Evolutionary conservation across 169 alveolate genomes (phyloP).

Genomic region (Cryptosporidium ryanae): DNA sequence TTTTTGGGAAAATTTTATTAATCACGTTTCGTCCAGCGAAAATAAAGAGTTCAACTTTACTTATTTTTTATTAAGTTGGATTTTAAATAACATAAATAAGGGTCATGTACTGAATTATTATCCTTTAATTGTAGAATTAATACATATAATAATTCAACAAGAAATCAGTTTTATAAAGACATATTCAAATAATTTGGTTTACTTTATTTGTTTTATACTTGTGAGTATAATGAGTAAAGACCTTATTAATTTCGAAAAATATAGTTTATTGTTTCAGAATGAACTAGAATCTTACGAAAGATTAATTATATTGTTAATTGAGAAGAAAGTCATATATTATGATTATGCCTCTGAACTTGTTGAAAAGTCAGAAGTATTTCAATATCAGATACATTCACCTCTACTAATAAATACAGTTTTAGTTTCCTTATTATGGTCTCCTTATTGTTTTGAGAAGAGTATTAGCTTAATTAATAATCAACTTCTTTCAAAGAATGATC

Average conservation of each 20-base stretch:
- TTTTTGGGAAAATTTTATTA: constrained; percentile 52
- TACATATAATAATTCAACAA: not conserved
- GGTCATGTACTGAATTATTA: constrained; percentile 16
- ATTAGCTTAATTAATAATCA: constrained; percentile 3
- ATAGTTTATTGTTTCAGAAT: not conserved
- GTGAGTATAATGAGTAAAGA: constrained; percentile 23
- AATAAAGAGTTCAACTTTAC: constrained; percentile 8
- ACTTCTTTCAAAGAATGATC: not conserved
- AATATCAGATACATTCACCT: not conserved
- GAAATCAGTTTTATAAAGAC: not conserved
- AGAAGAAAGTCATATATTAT: not conserved
- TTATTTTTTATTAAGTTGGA: constrained; percentile 46
- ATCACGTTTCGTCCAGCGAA: not conserved
- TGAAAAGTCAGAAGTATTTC: not conserved
- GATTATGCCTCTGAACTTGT: not conserved
- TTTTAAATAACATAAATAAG: constrained; percentile 4
- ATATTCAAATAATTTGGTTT: not conserved
- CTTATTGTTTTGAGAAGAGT: constrained; percentile 2
- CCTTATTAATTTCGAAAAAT: not conserved
- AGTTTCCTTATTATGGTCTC: constrained; percentile 1
- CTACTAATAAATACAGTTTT: constrained; percentile 13
- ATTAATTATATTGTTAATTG: constrained; percentile 12
- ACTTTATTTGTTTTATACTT: not conserved
- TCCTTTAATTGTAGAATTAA: constrained; percentile 11
- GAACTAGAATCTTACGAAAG: constrained; percentile 38